Evolutionary conservation across 352 stramenopile genomes (phyloP), one percentile per base, ranked within the genome.

Genomic region (Peronospora farinosa): DNA sequence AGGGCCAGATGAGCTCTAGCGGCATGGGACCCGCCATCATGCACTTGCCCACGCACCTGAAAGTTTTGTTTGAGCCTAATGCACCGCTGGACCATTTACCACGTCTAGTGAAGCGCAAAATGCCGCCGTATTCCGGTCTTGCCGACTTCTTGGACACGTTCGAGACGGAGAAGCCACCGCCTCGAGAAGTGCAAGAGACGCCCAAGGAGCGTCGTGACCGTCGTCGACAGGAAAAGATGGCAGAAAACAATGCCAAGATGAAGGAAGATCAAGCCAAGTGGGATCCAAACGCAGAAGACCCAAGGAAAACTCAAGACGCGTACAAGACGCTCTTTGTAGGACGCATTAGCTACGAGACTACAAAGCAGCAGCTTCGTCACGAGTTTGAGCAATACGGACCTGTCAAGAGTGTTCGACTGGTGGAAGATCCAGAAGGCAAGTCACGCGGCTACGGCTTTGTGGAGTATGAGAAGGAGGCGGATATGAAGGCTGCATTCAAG

Each of bases 271-370:
- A 74, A 5, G 64, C 56, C 17, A 78, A 88, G 55, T 93, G 82
- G 78, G 70, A 95, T 45, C 73, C 78, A 13, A 77, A 87, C 36
- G 66, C 63, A 7, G 38, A 67, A 23, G 74, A 86, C 43, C 58
- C 82, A 35, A 58, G 61, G 38, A 90, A 92, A 66, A 95, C 84
- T 4, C 69, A 83, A 46, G 84, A 96, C 48, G 85, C 96, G 49
- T 98, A 98, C 82, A 98, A 98, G 73, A 99, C 97, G 36, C 78
- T 99, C 0, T 99, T 99, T 67, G 91, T 99, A 0, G 92, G 86
- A 3, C 81, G 96, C 52, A 88, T 99, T 31, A 96, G 87, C 49
- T 98, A 98, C 65, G 95, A 99, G 62, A 98, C 97, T 5, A 98
- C 89, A 23, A 96, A 99, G 66, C 88, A 97, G 46, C 97, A 98